Conservation (phyloP, 768 basidiomycete species). For the Tulasnella calospora region DNA sequence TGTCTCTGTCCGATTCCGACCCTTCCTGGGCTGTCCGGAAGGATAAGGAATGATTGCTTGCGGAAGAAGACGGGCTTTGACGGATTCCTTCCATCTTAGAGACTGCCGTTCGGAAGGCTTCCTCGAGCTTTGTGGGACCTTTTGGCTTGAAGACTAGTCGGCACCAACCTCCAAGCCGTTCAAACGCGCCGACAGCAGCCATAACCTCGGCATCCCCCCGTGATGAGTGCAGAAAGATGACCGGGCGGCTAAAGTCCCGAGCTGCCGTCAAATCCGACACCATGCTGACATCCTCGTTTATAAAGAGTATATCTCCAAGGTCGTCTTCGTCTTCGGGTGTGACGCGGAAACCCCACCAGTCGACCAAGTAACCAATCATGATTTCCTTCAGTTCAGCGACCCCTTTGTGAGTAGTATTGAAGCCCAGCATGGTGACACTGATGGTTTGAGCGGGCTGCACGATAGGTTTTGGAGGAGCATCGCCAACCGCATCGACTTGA, state of each 20-base stretch:
- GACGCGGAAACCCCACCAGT: conserved; percentile 71
- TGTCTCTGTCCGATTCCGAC: conserved; percentile 9
- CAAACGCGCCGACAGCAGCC: conserved; percentile 62
- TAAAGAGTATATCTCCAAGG: conserved; percentile 65
- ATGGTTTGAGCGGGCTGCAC: conserved; percentile 40
- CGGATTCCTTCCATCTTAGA: conserved; percentile 38
- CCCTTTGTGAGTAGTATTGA: conserved; percentile 61
- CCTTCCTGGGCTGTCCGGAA: conserved; percentile 15
- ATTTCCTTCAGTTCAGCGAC: conserved; percentile 60
- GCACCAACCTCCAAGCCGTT: conserved; percentile 79
- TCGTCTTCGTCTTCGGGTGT: conserved; percentile 39
- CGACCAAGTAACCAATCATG: conserved; percentile 57
- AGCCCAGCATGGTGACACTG: conserved; percentile 65
- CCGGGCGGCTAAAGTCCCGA: conserved; percentile 57
- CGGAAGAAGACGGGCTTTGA: conserved; percentile 20
- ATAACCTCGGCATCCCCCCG: conserved; percentile 62
- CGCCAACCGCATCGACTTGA: conserved; percentile 53
- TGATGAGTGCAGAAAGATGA: conserved; percentile 68
- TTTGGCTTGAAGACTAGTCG: conserved; percentile 86
- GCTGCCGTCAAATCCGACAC: conserved; percentile 54
- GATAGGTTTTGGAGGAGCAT: conserved; percentile 47
- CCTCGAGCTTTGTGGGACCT: conserved; percentile 69
- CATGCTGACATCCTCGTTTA: conserved; percentile 69
- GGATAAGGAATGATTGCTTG: neutral
- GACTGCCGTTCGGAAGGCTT: conserved; percentile 56